phyloP scores from a whole-genome alignment of 345 rosid species.

The Anacardium occidentale region DNA sequence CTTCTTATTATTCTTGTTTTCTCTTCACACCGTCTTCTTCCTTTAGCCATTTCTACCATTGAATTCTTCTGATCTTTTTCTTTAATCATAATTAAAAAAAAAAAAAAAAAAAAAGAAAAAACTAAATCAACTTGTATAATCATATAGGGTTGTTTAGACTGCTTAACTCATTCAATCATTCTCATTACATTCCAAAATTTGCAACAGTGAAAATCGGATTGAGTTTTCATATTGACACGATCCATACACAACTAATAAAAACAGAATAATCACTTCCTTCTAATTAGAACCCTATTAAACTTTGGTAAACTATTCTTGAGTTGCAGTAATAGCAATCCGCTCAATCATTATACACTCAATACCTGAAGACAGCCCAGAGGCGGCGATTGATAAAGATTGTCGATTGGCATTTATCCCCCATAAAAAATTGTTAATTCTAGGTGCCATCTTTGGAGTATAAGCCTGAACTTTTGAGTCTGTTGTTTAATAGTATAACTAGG shows the following conservation, averaged over 20 bases:
- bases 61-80: neutral
- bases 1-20: neutral
- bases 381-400: slow-evolving; percentile 27
- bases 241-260: no score
- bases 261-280: neutral
- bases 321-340: neutral
- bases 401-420: slow-evolving; percentile 17
- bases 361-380: slow-evolving; percentile 36
- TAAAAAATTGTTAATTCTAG: no score
- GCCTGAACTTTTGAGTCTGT: no score
- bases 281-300: neutral
- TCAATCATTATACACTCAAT: slow-evolving; percentile 1
- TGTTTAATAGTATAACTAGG: no score
- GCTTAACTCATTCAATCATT: slow-evolving; percentile 12
- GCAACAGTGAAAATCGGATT: neutral
- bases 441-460: no score
- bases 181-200: neutral
- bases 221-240: neutral
- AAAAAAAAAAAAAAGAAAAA: neutral
- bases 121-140: neutral
- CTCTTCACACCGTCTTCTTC: no score
- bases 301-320: neutral
- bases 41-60: neutral
- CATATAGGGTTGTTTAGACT: neutral
- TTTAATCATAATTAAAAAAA: neutral